Conservation (phyloP, 305 asterid genomes). For the Rubia tinctorum region DNA sequence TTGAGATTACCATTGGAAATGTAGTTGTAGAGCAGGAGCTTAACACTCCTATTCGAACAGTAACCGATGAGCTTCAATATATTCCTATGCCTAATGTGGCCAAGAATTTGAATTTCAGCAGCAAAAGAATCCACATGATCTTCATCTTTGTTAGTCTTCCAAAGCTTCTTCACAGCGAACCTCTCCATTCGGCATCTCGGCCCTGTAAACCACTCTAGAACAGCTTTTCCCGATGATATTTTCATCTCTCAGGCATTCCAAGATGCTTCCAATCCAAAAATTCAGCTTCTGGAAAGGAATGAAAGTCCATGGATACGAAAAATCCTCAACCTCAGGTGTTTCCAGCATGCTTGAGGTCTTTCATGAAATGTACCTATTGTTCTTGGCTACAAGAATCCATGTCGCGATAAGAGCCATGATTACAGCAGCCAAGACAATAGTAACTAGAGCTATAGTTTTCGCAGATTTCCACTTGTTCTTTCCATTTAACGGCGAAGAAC, state of each 20-base stretch:
- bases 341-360: constrained; percentile 35
- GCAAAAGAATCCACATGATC: constrained; percentile 65
- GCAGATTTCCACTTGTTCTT: constrained; percentile 44
- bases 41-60: constrained; percentile 74
- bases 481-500: constrained; percentile 41
- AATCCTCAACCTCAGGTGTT: constrained; percentile 50
- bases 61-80: constrained; percentile 85
- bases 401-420: constrained; percentile 40
- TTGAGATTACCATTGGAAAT: constrained; percentile 86
- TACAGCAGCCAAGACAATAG: constrained; percentile 45
- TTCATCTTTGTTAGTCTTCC: constrained; percentile 79
- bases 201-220: constrained; percentile 85
- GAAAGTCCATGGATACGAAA: constrained; percentile 86
- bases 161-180: constrained; percentile 88
- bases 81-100: constrained; percentile 91
- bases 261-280: constrained; percentile 61
- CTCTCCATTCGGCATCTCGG: constrained; percentile 79
- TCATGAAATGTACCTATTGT: constrained; percentile 36
- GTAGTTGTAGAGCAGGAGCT: constrained; percentile 84
- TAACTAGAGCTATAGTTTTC: constrained; percentile 48
- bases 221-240: constrained; percentile 84
- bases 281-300: constrained; percentile 83
- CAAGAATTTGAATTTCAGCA: constrained; percentile 94
- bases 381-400: constrained; percentile 54
- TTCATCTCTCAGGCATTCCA: constrained; percentile 74